A percentile compares a stretch with the other conserved stretches of the same genome.
Conservation (phyloP, 2,329 filamentous ascomycete species). For the Sordariomycetes sp. region DNA sequence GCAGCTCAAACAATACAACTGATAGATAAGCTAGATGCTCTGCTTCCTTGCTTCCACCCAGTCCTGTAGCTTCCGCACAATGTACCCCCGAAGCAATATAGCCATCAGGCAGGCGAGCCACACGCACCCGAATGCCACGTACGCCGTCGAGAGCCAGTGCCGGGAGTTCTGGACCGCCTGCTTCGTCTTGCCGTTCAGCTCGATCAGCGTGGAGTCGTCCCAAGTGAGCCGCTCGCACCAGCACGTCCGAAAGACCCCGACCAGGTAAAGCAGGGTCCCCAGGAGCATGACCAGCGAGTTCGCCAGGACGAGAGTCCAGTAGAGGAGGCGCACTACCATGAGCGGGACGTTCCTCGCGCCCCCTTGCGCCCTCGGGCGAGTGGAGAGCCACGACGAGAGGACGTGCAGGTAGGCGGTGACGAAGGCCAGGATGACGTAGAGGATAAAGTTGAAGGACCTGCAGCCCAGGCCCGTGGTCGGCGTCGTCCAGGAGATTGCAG, state of each 20-base stretch:
- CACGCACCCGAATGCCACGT: not conserved
- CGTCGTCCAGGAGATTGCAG: not conserved
- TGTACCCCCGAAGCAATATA: not conserved
- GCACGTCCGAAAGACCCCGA: not conserved
- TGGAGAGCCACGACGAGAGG: not conserved
- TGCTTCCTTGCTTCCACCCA: not conserved
- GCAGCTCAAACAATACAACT: too few relatives aligned
- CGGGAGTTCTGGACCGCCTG: not conserved
- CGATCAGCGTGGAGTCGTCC: not conserved
- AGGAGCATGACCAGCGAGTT: not conserved
- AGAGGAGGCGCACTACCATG: not conserved
- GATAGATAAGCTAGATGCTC: too few relatives aligned
- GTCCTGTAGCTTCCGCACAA: not conserved
- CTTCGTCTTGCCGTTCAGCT: not conserved
- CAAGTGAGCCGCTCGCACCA: not conserved
- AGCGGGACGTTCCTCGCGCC: not conserved
- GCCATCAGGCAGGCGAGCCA: not conserved
- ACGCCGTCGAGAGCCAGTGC: not conserved
- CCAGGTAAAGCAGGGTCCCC: not conserved
- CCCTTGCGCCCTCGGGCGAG: not conserved
- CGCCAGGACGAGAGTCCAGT: not conserved
- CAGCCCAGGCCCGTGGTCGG: not conserved
- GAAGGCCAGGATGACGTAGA: not conserved
- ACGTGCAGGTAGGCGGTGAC: not conserved
- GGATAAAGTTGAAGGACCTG: not conserved